A percentile compares a stretch with the other conserved stretches of the same genome.
These are phyloP conservation scores for Phaeosphaeriaceae sp. DNA, from an alignment of 2,329 filamentous ascomycete genomes.

Conservation along the genomic window DNA sequence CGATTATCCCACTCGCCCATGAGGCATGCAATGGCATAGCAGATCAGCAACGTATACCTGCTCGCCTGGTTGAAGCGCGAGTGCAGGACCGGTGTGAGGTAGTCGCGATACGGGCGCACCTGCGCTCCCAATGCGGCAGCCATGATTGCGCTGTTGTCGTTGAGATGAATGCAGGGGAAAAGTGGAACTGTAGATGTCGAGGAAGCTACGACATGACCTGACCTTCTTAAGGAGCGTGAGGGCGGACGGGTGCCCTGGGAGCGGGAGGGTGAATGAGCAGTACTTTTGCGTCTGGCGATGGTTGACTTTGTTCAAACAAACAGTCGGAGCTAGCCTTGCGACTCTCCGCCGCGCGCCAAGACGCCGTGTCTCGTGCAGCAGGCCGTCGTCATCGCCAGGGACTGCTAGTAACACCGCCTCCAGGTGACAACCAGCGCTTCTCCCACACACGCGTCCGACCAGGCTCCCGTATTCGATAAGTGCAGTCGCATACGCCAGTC, in stretches of 20 bases:
- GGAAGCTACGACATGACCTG: constrained; percentile 7
- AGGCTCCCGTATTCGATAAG: not conserved
- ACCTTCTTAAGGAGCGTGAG: constrained; percentile 8
- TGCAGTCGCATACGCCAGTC: constrained; percentile 10
- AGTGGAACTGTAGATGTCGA: constrained; percentile 12
- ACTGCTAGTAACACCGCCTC: constrained; percentile 25
- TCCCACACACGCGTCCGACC: not conserved
- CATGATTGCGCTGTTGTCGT: constrained; percentile 25
- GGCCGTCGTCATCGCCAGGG: constrained; percentile 35
- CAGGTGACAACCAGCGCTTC: constrained; percentile 27
- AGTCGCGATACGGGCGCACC: constrained; percentile 81
- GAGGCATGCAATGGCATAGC: constrained; percentile 74
- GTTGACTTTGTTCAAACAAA: constrained; percentile 30
- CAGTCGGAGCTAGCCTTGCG: constrained; percentile 18
- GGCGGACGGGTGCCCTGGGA: not conserved
- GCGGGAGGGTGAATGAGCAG: not conserved
- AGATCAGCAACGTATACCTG: constrained; percentile 70
- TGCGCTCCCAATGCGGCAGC: constrained; percentile 36
- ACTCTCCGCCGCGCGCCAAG: constrained; percentile 18
- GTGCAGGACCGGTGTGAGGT: constrained; percentile 87
- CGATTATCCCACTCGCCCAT: constrained; percentile 71
- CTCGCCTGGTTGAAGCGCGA: constrained; percentile 83
- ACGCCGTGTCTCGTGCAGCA: constrained; percentile 23
- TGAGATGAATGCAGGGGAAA: constrained; percentile 33
- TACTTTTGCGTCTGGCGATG: not conserved